These are phyloP conservation scores for Solioccasus polychromus DNA, from an alignment of 768 basidiomycete species.

Conservation along the genomic window DNA sequence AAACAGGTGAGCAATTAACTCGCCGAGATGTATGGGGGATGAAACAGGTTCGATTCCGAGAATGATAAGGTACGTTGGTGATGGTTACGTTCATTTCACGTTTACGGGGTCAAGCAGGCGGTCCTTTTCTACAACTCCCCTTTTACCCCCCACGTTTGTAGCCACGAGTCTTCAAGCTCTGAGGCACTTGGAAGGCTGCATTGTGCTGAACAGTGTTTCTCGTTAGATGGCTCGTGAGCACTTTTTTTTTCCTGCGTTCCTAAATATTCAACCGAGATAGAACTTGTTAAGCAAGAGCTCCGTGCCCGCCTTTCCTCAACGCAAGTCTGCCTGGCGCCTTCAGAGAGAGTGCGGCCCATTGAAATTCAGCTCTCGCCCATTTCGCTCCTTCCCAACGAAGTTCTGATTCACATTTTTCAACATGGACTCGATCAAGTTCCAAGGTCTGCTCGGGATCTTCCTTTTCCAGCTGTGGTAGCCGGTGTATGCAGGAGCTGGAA, in stretches of 20 bases:
- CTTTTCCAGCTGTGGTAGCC: constrained; percentile 1
- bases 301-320: background rate
- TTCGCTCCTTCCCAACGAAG: constrained; percentile 18
- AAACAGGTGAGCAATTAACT: no score
- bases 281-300: constrained; percentile 1
- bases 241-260: background rate
- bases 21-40: no score
- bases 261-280: background rate
- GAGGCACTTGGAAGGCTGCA: no score
- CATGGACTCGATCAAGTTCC: constrained; percentile 3
- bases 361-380: constrained; percentile 18
- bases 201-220: background rate
- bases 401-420: constrained; percentile 14
- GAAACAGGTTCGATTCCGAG: no score
- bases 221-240: constrained; percentile 4
- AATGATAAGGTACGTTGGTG: no score
- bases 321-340: background rate
- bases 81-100: no score
- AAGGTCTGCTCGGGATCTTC: background rate
- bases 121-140: no score
- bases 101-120: no score
- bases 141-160: no score
- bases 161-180: no score
- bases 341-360: background rate
- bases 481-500: constrained; percentile 17